Conservation (phyloP, 2,329 filamentous ascomycete species). For the Trichothecium roseum region DNA sequence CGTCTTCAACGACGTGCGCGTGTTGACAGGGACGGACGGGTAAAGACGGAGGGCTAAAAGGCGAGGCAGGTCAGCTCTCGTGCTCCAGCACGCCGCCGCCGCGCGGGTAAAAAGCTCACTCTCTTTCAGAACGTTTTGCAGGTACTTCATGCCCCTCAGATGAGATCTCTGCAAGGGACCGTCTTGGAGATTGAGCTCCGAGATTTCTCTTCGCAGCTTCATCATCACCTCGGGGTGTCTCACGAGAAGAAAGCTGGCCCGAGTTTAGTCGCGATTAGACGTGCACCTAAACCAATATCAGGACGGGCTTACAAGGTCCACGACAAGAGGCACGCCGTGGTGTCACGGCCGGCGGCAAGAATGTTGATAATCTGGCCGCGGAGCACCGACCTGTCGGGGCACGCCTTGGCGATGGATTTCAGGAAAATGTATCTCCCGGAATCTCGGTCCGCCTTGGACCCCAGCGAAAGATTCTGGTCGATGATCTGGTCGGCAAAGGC, state of each 20-base stretch:
- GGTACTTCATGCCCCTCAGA: slow-evolving; percentile 9
- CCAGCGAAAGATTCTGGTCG: background rate
- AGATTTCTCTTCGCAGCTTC: background rate
- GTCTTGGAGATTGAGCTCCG: background rate
- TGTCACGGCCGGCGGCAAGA: slow-evolving; percentile 7
- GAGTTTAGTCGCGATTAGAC: too few species aligned
- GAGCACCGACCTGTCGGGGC: slow-evolving; percentile 1
- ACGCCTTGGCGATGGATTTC: background rate
- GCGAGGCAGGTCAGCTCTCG: background rate
- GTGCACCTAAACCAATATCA: background rate
- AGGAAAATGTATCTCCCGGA: slow-evolving; percentile 3
- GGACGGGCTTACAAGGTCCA: slow-evolving; percentile 7
- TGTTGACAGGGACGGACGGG: slow-evolving; percentile 7
- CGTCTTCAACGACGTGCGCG: slow-evolving; percentile 1
- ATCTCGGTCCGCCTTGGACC: background rate
- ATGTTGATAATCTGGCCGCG: slow-evolving; percentile 6
- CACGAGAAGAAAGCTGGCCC: slow-evolving; percentile 1
- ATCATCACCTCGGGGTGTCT: slow-evolving; percentile 1
- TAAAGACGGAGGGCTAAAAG: slow-evolving; percentile 10
- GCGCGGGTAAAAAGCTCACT: background rate
- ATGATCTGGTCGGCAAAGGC: slow-evolving; percentile 4
- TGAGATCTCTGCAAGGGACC: background rate
- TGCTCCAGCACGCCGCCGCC: too few species aligned
- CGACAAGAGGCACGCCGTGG: slow-evolving; percentile 6
- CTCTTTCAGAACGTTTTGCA: slow-evolving; percentile 9